Evolutionary conservation across 345 rosid genomes (phyloP).

Genomic region (Dipteronia dyeriana): DNA sequence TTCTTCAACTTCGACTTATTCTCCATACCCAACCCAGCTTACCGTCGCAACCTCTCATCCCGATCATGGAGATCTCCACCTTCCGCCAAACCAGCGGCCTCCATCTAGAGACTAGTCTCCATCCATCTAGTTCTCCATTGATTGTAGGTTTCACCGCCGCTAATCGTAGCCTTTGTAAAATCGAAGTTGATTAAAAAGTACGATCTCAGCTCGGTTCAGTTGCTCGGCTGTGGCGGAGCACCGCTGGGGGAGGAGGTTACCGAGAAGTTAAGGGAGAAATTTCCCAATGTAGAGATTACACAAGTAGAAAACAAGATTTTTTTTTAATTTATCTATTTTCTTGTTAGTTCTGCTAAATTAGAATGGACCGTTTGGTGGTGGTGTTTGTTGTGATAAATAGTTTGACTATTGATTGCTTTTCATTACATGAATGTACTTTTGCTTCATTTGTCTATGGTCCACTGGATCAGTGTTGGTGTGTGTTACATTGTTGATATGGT

Average conservation of each 20-base stretch:
- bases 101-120: too few relatives aligned
- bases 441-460: too few relatives aligned
- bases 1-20: too few relatives aligned
- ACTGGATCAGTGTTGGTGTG: not conserved
- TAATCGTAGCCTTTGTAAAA: slow-evolving; percentile 65
- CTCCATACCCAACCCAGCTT: too few relatives aligned
- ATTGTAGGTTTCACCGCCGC: slow-evolving; percentile 91
- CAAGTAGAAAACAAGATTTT: slow-evolving; percentile 48
- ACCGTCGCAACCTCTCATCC: too few relatives aligned
- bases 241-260: slow-evolving; percentile 78
- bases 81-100: too few relatives aligned
- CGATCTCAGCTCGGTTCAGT: slow-evolving; percentile 60
- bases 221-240: slow-evolving; percentile 81
- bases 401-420: not conserved
- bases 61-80: too few relatives aligned
- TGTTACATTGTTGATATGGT: too few relatives aligned
- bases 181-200: slow-evolving; percentile 67
- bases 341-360: not conserved
- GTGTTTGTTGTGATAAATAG: not conserved
- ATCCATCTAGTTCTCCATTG: too few relatives aligned
- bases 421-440: not conserved
- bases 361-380: not conserved
- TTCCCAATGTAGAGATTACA: slow-evolving; percentile 61
- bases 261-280: slow-evolving; percentile 65
- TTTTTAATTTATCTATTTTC: not conserved